phyloP scores from a whole-genome alignment of 75 land plant species.

The Isoetes taiwanensis region DNA sequence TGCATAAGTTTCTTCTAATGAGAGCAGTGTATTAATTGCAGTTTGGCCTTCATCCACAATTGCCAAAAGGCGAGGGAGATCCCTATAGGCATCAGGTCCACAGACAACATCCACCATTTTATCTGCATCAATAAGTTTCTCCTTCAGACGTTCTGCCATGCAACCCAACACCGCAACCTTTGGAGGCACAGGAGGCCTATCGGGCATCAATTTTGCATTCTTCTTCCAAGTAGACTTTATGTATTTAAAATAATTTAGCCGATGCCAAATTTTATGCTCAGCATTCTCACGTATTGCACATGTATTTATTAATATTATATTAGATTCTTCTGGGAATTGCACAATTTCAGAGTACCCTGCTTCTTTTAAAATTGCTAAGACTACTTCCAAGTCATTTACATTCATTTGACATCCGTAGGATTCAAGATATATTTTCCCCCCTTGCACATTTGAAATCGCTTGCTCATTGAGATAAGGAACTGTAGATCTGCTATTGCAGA shows the following conservation, averaged over 20 bases:
- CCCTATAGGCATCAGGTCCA: constrained; percentile 92
- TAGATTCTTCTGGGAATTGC: constrained; percentile 67
- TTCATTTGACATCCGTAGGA: constrained; percentile 99
- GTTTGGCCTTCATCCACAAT: constrained; percentile 87
- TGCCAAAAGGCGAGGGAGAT: constrained; percentile 69
- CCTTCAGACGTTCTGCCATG: constrained; percentile 97
- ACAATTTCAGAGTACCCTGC: constrained; percentile 75
- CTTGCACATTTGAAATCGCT: constrained; percentile 1
- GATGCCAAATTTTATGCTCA: constrained; percentile 94
- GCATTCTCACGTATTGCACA: constrained; percentile 99
- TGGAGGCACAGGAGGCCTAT: constrained; percentile 36
- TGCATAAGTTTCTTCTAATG: constrained; percentile 97
- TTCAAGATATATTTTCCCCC: constrained; percentile 81
- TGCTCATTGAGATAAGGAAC: constrained; percentile 18
- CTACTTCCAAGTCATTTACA: constrained; percentile 94
- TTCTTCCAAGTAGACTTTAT: constrained; percentile 63
- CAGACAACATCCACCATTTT: constrained; percentile 99
- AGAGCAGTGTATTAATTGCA: constrained; percentile 90
- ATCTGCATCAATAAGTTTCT: constrained; percentile 86
- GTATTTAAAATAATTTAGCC: constrained; percentile 96
- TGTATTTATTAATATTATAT: constrained; percentile 90
- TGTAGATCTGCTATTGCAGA: too few relatives aligned
- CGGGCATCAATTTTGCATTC: neutral
- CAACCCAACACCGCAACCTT: constrained; percentile 96
- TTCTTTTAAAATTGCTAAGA: constrained; percentile 79